Percentiles rank a stretch among this genome's conserved stretches.
These are phyloP conservation scores for Diplodia sapinea DNA, from an alignment of 2,329 filamentous ascomycete genomes.

Conservation along the genomic window DNA sequence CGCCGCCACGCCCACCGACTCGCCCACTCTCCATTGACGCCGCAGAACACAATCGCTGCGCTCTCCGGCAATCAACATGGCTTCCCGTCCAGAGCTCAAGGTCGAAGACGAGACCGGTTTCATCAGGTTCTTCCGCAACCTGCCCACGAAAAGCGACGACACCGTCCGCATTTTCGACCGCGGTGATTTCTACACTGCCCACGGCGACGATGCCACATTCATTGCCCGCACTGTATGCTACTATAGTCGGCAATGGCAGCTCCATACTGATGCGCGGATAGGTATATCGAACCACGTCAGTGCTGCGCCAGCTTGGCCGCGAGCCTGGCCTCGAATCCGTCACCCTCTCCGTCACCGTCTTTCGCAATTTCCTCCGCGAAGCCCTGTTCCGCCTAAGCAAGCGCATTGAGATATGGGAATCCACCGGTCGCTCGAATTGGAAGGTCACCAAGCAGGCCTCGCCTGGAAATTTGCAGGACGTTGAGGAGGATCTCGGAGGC, in stretches of 20 bases:
- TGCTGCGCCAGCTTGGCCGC: slow-evolving; percentile 86
- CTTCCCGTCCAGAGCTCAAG: slow-evolving; percentile 63
- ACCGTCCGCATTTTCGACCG: slow-evolving; percentile 92
- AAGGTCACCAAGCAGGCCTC: slow-evolving; percentile 88
- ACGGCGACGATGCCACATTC: slow-evolving; percentile 82
- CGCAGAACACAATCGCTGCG: neutral
- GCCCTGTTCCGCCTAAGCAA: slow-evolving; percentile 91
- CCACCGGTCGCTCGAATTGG: slow-evolving; percentile 83
- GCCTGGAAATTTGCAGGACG: slow-evolving; percentile 93
- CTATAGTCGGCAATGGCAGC: neutral
- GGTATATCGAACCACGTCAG: slow-evolving; percentile 98
- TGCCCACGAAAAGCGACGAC: slow-evolving; percentile 72
- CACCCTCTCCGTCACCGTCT: slow-evolving; percentile 93
- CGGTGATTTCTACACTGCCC: slow-evolving; percentile 94
- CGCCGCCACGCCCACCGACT: neutral
- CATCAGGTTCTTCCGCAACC: slow-evolving; percentile 93
- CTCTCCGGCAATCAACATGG: slow-evolving; percentile 47
- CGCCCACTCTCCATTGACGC: slow-evolving; percentile 1
- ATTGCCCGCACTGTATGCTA: slow-evolving; percentile 72
- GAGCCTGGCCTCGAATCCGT: slow-evolving; percentile 89
- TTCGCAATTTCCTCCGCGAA: slow-evolving; percentile 92
- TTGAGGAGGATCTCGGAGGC: slow-evolving; percentile 91
- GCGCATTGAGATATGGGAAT: slow-evolving; percentile 88
- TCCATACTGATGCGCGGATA: slow-evolving; percentile 41
- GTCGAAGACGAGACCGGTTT: slow-evolving; percentile 97